These are phyloP conservation scores for Adenanthera pavonina DNA, from an alignment of 306 rosid genomes.

Conservation along the genomic window DNA sequence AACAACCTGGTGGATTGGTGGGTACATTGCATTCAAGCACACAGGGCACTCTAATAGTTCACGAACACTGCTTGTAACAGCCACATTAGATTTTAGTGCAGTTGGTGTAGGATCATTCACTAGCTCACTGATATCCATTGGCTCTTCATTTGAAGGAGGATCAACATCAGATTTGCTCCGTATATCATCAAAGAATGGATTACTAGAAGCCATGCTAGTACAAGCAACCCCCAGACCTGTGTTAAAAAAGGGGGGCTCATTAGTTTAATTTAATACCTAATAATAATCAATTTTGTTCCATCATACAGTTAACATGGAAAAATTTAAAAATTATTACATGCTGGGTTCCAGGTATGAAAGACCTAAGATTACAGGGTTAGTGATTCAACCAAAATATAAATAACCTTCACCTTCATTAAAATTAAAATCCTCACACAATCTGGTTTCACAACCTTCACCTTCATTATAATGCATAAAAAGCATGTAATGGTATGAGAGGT, in stretches of 20 bases:
- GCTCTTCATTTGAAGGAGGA: slow-evolving; percentile 78
- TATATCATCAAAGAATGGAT: slow-evolving; percentile 71
- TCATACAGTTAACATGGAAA: neutral
- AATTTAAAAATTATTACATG: slow-evolving; percentile 1
- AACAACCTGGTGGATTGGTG: slow-evolving; percentile 93
- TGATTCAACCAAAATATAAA: neutral
- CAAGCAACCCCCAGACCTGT: slow-evolving; percentile 39
- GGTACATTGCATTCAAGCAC: slow-evolving; percentile 93
- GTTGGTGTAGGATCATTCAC: slow-evolving; percentile 62
- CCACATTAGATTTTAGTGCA: slow-evolving; percentile 58
- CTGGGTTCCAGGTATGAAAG: neutral
- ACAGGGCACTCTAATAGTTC: slow-evolving; percentile 97
- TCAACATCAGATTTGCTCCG: slow-evolving; percentile 79
- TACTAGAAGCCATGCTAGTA: slow-evolving; percentile 67
- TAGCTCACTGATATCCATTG: slow-evolving; percentile 60
- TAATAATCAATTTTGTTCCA: slow-evolving; percentile 1
- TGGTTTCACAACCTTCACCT: neutral
- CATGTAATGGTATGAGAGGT: too few relatives aligned
- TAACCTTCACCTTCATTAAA: neutral
- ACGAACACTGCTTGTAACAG: slow-evolving; percentile 85
- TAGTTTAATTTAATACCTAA: slow-evolving; percentile 8
- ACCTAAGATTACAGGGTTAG: neutral
- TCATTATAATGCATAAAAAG: too few relatives aligned
- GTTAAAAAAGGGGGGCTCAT: neutral
- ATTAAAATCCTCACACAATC: neutral